A percentile compares a stretch with the other conserved stretches of the same genome.
phyloP scores from a whole-genome alignment of 768 basidiomycete genomes.

The Floccularia luteovirens region DNA sequence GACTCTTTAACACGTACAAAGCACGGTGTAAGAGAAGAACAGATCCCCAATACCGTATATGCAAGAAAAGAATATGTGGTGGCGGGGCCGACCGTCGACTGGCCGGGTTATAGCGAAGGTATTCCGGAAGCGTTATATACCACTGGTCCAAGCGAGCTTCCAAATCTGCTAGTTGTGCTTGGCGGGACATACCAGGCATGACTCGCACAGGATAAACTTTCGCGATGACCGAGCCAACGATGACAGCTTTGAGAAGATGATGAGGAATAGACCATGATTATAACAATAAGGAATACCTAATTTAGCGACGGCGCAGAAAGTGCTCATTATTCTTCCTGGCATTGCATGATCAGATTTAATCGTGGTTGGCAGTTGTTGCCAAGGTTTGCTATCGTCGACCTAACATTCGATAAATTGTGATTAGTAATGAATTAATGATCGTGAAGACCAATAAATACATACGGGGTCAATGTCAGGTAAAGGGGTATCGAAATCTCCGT shows the following conservation, averaged over 20 bases:
- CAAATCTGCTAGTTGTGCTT: constrained; percentile 41
- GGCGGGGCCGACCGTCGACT: constrained; percentile 47
- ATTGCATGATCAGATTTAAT: constrained; percentile 36
- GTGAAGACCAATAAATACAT: constrained; percentile 7
- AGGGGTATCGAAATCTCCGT: constrained; percentile 63
- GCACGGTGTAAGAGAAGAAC: constrained; percentile 71
- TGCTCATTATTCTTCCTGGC: constrained; percentile 41
- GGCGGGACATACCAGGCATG: constrained; percentile 35
- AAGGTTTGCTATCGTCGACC: constrained; percentile 51
- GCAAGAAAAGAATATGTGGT: constrained; percentile 60
- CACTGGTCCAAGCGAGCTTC: constrained; percentile 68
- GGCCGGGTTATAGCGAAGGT: constrained; percentile 50
- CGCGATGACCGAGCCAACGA: constrained; percentile 60
- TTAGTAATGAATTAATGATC: constrained; percentile 1
- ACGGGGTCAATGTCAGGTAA: constrained; percentile 52
- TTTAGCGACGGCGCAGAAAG: constrained; percentile 46
- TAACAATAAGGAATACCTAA: constrained; percentile 35
- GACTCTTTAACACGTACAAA: constrained; percentile 46
- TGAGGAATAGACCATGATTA: background rate
- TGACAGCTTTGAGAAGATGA: constrained; percentile 36
- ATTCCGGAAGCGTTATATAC: constrained; percentile 61
- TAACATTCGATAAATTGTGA: constrained; percentile 17
- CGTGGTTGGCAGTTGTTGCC: constrained; percentile 38
- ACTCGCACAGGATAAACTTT: constrained; percentile 64
- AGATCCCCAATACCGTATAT: constrained; percentile 71